Evolutionary conservation across 768 basidiomycete genomes (phyloP).

Genomic region (Dacryopinax spathularia): DNA sequence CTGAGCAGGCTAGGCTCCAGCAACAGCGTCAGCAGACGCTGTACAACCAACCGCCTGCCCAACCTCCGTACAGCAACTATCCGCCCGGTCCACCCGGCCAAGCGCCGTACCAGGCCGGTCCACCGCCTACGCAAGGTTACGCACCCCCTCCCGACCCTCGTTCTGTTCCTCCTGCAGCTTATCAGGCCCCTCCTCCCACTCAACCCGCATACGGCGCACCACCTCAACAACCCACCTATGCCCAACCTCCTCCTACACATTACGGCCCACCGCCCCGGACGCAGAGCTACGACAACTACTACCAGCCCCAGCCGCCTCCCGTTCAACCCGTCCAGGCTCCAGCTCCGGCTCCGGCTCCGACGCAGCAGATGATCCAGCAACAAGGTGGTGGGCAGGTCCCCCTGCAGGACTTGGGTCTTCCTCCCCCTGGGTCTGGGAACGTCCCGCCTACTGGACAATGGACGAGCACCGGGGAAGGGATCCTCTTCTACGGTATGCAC

Average conservation of each 20-base stretch:
- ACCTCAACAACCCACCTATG: constrained; percentile 23
- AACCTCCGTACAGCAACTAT: constrained; percentile 10
- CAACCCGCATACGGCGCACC: constrained; percentile 19
- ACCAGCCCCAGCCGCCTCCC: constrained; percentile 20
- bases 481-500: constrained; percentile 75
- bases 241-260: constrained; percentile 9
- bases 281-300: constrained; percentile 23
- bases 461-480: constrained; percentile 66
- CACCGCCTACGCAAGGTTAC: background rate
- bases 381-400: background rate
- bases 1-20: constrained; percentile 9
- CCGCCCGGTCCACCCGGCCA: constrained; percentile 13
- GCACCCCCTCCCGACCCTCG: background rate
- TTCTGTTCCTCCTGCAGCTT: constrained; percentile 11
- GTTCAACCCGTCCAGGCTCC: background rate
- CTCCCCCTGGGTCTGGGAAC: background rate
- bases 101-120: background rate
- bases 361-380: constrained; percentile 19
- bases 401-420: background rate
- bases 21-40: constrained; percentile 13
- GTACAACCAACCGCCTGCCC: background rate
- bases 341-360: constrained; percentile 24
- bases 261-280: constrained; percentile 13
- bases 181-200: constrained; percentile 12
- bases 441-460: constrained; percentile 51